Evolutionary conservation across 2,329 filamentous ascomycete species (phyloP).

Genomic region (Lomentospora prolificans): DNA sequence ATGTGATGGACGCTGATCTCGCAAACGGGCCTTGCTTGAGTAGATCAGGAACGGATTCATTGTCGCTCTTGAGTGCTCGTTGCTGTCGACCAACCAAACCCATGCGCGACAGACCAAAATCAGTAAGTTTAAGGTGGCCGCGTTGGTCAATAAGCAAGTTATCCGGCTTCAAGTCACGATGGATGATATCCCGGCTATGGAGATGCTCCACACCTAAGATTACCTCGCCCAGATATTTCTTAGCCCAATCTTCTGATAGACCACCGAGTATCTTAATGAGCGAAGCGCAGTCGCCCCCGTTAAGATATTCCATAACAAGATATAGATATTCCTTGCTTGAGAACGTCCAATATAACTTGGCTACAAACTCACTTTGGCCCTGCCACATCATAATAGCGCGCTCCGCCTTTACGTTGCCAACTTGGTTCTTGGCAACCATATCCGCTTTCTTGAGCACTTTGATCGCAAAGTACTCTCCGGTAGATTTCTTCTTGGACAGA

Average conservation of each 20-base stretch:
- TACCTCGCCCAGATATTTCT: constrained; percentile 94
- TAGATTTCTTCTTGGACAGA: constrained; percentile 95
- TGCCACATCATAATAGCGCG: constrained; percentile 99
- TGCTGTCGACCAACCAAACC: constrained; percentile 94
- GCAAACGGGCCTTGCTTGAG: constrained; percentile 88
- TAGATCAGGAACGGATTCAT: constrained; percentile 83
- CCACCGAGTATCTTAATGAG: constrained; percentile 90
- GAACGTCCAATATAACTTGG: constrained; percentile 99
- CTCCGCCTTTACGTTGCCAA: constrained; percentile 97
- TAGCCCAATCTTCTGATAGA: constrained; percentile 92
- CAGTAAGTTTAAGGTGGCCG: constrained; percentile 91
- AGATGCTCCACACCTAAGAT: constrained; percentile 95
- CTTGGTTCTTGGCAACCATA: constrained; percentile 99
- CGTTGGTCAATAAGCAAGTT: constrained; percentile 96
- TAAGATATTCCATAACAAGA: constrained; percentile 97
- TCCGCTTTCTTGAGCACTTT: constrained; percentile 99
- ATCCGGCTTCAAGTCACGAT: constrained; percentile 93
- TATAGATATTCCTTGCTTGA: constrained; percentile 99
- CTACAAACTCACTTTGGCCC: constrained; percentile 96
- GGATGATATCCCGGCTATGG: constrained; percentile 88
- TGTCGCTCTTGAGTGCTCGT: constrained; percentile 68
- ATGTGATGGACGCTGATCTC: constrained; percentile 72
- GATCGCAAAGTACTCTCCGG: constrained; percentile 96
- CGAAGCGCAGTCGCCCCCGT: constrained; percentile 93
- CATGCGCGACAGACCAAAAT: constrained; percentile 96